Evolutionary conservation across 2,329 filamentous ascomycete genomes (phyloP).

Genomic region (Magnaporthiopsis rhizophila): DNA sequence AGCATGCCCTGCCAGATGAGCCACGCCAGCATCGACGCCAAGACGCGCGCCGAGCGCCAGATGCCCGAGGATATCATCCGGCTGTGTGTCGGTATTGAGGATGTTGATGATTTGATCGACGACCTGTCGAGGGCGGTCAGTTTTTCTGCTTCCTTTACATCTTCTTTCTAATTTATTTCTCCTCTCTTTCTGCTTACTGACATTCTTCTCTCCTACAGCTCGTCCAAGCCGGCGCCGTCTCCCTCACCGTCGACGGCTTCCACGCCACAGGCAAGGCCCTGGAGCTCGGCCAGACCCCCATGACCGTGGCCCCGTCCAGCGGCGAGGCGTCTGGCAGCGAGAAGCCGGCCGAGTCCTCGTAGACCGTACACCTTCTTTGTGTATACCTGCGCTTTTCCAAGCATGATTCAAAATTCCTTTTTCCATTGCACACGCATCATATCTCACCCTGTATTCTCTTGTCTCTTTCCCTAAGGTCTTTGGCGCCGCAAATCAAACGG

Average conservation of each 20-base stretch:
- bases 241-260: conserved; percentile 8
- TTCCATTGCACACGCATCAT: not conserved
- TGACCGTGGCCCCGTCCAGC: not conserved
- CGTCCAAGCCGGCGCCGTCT: conserved; percentile 7
- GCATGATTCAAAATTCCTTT: too few relatives aligned
- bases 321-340: not conserved
- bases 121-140: conserved; percentile 85
- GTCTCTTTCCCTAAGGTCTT: not conserved
- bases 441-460: not conserved
- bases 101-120: conserved; percentile 83
- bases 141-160: conserved; percentile 17
- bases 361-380: not conserved
- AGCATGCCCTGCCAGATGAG: conserved; percentile 99
- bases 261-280: conserved; percentile 6
- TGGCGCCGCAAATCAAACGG: not conserved
- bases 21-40: conserved; percentile 94
- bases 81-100: conserved; percentile 93
- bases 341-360: conserved; percentile 1
- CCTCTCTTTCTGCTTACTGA: not conserved
- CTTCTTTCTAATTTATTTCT: not conserved
- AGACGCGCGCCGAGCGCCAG: conserved; percentile 78
- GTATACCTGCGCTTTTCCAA: not conserved
- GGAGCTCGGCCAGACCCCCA: conserved; percentile 5
- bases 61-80: conserved; percentile 97
- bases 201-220: not conserved